phyloP scores from a whole-genome alignment of 2,329 filamentous ascomycete species.

The Cadophora sp. region DNA sequence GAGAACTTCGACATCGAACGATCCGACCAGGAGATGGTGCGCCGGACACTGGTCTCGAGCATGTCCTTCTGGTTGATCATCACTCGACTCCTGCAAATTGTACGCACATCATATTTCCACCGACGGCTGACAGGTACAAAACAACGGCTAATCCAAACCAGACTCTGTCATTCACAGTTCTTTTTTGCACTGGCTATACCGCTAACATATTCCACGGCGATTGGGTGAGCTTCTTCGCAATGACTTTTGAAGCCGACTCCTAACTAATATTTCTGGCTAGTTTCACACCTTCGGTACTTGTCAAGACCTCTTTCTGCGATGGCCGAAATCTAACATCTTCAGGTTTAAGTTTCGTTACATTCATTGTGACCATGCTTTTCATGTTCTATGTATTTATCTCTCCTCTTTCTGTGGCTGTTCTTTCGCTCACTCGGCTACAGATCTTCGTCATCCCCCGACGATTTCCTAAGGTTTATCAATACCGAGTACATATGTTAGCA shows the following conservation, averaged over 20 bases:
- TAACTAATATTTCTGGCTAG: neutral
- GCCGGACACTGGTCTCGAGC: conserved; percentile 14
- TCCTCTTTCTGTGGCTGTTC: no score
- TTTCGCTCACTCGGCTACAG: neutral
- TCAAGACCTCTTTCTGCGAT: neutral
- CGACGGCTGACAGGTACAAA: neutral
- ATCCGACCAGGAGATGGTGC: conserved; percentile 6
- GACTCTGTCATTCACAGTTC: conserved; percentile 17
- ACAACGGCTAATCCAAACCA: neutral
- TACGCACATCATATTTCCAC: neutral
- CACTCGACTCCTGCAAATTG: conserved; percentile 13
- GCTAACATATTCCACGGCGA: conserved; percentile 23
- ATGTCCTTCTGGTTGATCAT: conserved; percentile 22
- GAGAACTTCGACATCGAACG: conserved; percentile 16
- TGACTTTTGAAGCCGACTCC: neutral
- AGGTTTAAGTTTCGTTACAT: conserved; percentile 22
- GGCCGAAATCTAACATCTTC: neutral
- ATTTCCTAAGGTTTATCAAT: conserved; percentile 20
- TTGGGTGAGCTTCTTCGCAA: conserved; percentile 16
- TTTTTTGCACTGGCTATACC: conserved; percentile 20
- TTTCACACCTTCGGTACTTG: conserved; percentile 19
- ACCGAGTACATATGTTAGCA: conserved; percentile 25
- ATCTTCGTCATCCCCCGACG: conserved; percentile 20
- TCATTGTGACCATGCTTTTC: conserved; percentile 24
- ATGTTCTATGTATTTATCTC: conserved; percentile 21